These are phyloP conservation scores for Tulasnella sp. DNA, from an alignment of 768 basidiomycete genomes.

Conservation along the genomic window DNA sequence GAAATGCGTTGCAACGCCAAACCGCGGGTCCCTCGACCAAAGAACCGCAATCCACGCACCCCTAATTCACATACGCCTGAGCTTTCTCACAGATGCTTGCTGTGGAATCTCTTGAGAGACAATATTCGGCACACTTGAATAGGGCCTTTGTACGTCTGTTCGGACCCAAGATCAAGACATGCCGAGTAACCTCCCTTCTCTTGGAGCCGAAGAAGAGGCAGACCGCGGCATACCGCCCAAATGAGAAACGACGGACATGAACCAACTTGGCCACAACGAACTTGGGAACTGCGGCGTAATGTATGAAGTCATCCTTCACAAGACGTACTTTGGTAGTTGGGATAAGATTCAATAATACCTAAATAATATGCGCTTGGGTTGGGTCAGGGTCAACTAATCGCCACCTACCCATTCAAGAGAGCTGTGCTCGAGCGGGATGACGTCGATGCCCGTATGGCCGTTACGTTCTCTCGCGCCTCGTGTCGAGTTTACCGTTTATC, in stretches of 20 bases:
- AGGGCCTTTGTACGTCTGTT: background rate
- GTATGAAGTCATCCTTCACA: background rate
- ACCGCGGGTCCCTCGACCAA: background rate
- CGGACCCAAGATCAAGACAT: background rate
- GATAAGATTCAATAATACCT: background rate
- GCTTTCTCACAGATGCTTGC: background rate
- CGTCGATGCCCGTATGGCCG: background rate
- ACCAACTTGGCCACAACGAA: background rate
- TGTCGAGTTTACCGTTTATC: background rate
- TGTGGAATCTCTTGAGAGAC: background rate
- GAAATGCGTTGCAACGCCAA: background rate
- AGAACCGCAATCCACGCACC: background rate
- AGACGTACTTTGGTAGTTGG: background rate
- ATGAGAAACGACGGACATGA: background rate
- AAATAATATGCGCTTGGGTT: background rate
- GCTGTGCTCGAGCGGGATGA: background rate
- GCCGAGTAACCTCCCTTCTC: background rate
- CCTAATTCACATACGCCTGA: background rate
- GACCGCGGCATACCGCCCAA: background rate
- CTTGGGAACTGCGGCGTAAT: background rate
- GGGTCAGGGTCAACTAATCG: background rate
- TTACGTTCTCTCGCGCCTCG: background rate
- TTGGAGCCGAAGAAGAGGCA: background rate
- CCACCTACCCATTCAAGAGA: background rate
- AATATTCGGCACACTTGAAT: background rate